Evolutionary conservation across 345 rosid genomes (phyloP).

Genomic region (Moringa oleifera): DNA sequence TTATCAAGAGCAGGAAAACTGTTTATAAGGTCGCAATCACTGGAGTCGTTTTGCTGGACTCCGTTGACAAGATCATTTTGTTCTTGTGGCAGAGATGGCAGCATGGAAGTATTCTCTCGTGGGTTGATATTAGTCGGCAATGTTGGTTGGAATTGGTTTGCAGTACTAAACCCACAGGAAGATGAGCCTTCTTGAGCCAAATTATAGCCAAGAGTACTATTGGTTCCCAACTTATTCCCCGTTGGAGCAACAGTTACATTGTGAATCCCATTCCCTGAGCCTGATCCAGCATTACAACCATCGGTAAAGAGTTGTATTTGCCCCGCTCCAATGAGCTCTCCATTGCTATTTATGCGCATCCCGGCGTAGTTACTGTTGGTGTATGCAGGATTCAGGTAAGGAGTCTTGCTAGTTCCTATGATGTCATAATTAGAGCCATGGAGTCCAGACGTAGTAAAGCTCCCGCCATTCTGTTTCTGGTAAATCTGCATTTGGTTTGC

Average conservation of each 20-base stretch:
- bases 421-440: not conserved
- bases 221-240: not conserved
- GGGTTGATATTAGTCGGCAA: not conserved
- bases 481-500: not conserved
- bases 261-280: not conserved
- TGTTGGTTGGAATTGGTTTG: not conserved
- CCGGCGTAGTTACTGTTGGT: slow-evolving; percentile 7
- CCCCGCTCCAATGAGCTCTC: slow-evolving; percentile 10
- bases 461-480: not conserved
- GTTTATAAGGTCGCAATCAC: too few species aligned
- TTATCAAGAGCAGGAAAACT: not conserved
- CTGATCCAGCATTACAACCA: not conserved
- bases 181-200: not conserved
- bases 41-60: too few species aligned
- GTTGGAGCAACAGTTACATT: not conserved
- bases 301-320: not conserved
- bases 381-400: too few species aligned
- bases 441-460: too few species aligned
- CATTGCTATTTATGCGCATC: slow-evolving; percentile 5
- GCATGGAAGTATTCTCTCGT: not conserved
- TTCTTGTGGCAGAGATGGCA: slow-evolving; percentile 2
- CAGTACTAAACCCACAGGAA: not conserved
- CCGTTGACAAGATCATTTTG: too few species aligned
- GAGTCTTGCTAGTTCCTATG: slow-evolving; percentile 1
- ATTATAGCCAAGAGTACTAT: not conserved